These are phyloP conservation scores for Oenanthe javanica DNA, from an alignment of 140 eudicot genomes.

Conservation along the genomic window DNA sequence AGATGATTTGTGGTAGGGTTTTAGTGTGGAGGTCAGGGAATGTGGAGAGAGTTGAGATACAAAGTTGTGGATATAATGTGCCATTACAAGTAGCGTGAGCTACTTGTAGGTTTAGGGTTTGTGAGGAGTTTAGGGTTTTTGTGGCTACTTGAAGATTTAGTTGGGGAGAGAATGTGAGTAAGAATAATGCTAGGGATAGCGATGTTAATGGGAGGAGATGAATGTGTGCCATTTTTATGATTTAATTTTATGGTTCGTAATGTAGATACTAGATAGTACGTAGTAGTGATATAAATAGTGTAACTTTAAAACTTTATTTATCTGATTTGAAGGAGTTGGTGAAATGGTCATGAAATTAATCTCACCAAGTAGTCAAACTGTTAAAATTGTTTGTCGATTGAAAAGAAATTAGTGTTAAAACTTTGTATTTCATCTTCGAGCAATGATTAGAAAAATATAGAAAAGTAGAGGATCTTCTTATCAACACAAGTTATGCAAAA, in stretches of 20 bases:
- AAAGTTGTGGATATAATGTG: slow-evolving; percentile 44
- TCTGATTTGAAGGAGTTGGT: background rate
- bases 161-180: slow-evolving; percentile 21
- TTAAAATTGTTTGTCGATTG: too few species aligned
- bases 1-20: slow-evolving; percentile 47
- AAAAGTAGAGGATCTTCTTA: too few species aligned
- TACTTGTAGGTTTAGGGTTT: slow-evolving; percentile 21
- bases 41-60: slow-evolving; percentile 51
- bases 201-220: slow-evolving; percentile 25
- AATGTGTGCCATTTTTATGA: background rate
- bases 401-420: too few species aligned
- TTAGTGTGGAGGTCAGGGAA: slow-evolving; percentile 43
- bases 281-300: background rate
- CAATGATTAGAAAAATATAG: too few species aligned
- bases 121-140: slow-evolving; percentile 18
- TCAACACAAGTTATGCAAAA: too few species aligned
- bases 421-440: too few species aligned
- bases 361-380: too few species aligned
- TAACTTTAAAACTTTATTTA: too few species aligned
- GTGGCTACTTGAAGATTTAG: slow-evolving; percentile 5
- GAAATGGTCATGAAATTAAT: too few species aligned
- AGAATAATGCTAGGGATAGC: slow-evolving; percentile 12
- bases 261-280: too few species aligned
- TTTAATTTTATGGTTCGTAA: background rate
- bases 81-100: slow-evolving; percentile 44